Evolutionary conservation across 2,329 filamentous ascomycete genomes (phyloP).

Genomic region (Neonectria magnoliae): DNA sequence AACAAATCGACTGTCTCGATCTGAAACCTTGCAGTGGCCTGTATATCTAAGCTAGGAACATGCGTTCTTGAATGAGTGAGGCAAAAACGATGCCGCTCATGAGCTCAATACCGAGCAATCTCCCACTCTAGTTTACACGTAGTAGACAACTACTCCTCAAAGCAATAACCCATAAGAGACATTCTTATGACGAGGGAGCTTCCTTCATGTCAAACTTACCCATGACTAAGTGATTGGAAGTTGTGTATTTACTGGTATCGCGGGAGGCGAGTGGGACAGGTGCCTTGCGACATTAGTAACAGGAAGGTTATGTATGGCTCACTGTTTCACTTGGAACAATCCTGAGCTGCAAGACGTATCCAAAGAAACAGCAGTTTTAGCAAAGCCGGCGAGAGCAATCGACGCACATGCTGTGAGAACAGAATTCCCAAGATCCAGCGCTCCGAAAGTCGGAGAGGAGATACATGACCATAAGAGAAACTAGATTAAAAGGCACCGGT

Average conservation of each 20-base stretch:
- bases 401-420: neutral
- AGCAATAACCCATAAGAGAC: neutral
- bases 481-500: neutral
- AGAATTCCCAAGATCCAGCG: neutral
- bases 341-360: neutral
- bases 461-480: neutral
- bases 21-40: neutral
- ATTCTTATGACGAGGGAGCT: neutral
- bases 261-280: neutral
- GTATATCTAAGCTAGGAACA: neutral
- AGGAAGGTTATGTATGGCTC: neutral
- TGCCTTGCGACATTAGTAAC: neutral
- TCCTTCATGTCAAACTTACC: neutral
- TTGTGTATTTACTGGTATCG: neutral
- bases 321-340: neutral
- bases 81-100: neutral
- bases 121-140: neutral
- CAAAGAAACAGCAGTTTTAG: neutral
- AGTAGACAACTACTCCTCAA: neutral
- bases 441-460: neutral
- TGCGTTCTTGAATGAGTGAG: neutral
- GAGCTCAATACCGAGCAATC: neutral
- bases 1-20: neutral
- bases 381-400: neutral
- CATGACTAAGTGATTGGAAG: neutral